Evolutionary conservation across 768 basidiomycete species (phyloP).

Genomic region (Erythrobasidium yunnanense): DNA sequence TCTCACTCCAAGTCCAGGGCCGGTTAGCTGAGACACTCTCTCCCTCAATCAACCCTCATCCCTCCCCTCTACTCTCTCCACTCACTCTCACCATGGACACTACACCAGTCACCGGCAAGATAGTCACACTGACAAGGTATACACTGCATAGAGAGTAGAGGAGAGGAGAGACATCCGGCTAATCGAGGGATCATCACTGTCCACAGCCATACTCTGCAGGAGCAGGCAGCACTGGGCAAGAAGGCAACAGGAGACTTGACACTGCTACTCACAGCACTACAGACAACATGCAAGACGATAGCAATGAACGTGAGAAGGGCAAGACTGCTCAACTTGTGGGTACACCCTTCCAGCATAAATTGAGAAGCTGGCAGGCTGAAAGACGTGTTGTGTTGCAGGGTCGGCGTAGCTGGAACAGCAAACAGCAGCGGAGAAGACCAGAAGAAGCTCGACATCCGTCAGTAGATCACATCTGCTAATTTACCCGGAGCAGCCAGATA

Average conservation of each 20-base stretch:
- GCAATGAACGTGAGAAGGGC: constrained; percentile 96
- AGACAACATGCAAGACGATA: constrained; percentile 60
- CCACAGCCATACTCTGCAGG: constrained; percentile 27
- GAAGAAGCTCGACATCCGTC: constrained; percentile 62
- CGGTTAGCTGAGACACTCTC: no score
- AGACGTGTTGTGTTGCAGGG: no score
- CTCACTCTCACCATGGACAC: constrained; percentile 19
- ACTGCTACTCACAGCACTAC: constrained; percentile 84
- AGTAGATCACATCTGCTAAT: not conserved
- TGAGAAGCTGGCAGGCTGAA: no score
- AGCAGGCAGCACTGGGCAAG: constrained; percentile 19
- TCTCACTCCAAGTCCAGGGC: no score
- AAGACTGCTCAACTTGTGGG: constrained; percentile 89
- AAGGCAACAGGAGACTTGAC: constrained; percentile 65
- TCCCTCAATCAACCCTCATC: not conserved
- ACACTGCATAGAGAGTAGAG: not conserved
- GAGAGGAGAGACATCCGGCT: not conserved
- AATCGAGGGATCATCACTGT: not conserved
- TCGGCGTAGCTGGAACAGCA: constrained; percentile 89
- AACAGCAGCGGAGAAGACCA: constrained; percentile 98
- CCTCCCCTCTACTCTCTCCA: not conserved
- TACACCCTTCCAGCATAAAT: constrained; percentile 26
- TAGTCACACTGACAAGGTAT: constrained; percentile 28
- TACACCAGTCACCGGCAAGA: constrained; percentile 6
- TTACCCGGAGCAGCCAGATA: not conserved